Evolutionary conservation across 352 stramenopile species (phyloP).

Genomic region (Sclerospora graminicola): DNA sequence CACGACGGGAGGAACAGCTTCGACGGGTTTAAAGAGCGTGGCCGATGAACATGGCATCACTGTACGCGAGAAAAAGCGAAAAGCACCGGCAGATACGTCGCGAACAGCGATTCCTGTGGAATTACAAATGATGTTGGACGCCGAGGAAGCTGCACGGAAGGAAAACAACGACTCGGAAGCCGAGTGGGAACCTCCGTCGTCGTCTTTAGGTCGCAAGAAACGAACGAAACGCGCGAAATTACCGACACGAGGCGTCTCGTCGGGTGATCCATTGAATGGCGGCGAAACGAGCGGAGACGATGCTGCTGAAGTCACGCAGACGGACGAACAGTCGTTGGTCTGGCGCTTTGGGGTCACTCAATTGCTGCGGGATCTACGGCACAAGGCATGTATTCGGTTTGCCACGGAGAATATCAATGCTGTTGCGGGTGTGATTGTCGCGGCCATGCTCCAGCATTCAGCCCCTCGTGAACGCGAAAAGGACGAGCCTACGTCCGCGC

Average conservation of each 20-base stretch:
- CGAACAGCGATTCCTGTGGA: constrained; percentile 61
- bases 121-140: constrained; percentile 80
- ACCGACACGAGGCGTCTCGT: constrained; percentile 37
- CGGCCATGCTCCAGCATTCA: constrained; percentile 72
- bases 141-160: constrained; percentile 40
- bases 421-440: constrained; percentile 67
- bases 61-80: constrained; percentile 63
- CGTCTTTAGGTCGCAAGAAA: constrained; percentile 52
- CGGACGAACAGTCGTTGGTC: constrained; percentile 64
- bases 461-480: constrained; percentile 75
- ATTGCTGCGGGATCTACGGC: constrained; percentile 69
- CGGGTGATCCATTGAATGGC: constrained; percentile 8
- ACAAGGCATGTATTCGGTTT: constrained; percentile 71
- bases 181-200: constrained; percentile 38
- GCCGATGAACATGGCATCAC: constrained; percentile 57
- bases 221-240: constrained; percentile 71
- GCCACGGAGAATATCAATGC: constrained; percentile 81
- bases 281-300: constrained; percentile 29
- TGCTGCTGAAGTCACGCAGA: constrained; percentile 9
- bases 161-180: constrained; percentile 45
- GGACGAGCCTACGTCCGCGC: constrained; percentile 63
- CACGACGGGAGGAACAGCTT: constrained; percentile 3
- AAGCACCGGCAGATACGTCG: constrained; percentile 12
- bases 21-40: constrained; percentile 5
- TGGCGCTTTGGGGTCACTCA: constrained; percentile 75